Conservation (phyloP, 2,329 filamentous ascomycete genomes). For the Aspergillus melleus region DNA sequence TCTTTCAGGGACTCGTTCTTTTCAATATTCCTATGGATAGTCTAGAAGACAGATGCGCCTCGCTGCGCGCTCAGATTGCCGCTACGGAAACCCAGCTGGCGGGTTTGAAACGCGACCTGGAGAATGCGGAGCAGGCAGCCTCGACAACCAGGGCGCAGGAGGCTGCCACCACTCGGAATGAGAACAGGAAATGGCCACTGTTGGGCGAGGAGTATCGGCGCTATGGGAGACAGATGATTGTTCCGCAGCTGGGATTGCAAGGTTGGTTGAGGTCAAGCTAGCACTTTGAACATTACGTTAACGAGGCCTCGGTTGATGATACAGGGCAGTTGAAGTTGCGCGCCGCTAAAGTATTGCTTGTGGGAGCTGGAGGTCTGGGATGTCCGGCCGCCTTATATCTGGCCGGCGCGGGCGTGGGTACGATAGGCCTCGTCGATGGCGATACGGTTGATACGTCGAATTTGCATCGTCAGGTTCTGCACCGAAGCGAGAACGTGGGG, state of each 20-base stretch:
- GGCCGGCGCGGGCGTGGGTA: constrained; percentile 82
- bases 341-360: constrained; percentile 69
- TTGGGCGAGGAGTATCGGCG: constrained; percentile 72
- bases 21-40: constrained; percentile 16
- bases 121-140: constrained; percentile 30
- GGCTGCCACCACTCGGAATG: background rate
- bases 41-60: constrained; percentile 30
- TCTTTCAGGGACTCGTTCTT: background rate
- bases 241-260: constrained; percentile 75
- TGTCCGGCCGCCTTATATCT: constrained; percentile 93
- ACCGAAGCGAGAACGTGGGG: constrained; percentile 69
- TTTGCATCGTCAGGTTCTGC: constrained; percentile 86
- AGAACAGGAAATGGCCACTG: constrained; percentile 64
- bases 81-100: constrained; percentile 38
- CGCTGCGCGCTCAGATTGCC: constrained; percentile 37
- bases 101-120: constrained; percentile 37
- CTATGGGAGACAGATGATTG: constrained; percentile 88
- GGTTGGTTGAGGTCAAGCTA: constrained; percentile 49
- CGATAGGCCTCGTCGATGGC: constrained; percentile 79
- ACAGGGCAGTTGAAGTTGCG: constrained; percentile 75
- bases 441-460: constrained; percentile 89
- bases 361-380: constrained; percentile 86
- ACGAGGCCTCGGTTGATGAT: background rate
- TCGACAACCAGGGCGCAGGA: constrained; percentile 13
- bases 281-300: background rate